These are phyloP conservation scores for Termitomyces eurrhizus DNA, from an alignment of 768 basidiomycete species.

Conservation along the genomic window DNA sequence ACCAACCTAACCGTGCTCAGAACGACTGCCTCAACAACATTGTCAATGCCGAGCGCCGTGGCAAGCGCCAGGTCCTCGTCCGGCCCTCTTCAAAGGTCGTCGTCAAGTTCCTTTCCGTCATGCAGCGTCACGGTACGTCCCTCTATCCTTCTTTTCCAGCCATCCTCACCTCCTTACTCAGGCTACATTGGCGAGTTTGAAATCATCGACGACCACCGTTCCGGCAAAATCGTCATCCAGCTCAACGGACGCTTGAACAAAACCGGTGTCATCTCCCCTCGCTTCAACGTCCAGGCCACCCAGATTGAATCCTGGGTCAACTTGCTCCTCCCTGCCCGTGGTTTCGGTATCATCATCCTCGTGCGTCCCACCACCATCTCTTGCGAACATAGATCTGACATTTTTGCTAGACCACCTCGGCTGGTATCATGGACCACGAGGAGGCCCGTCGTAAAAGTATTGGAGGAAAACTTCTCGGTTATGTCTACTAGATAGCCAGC, in stretches of 20 bases:
- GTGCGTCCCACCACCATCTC: slow-evolving; percentile 39
- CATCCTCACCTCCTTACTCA: slow-evolving; percentile 22
- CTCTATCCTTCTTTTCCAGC: neutral
- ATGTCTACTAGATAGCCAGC: slow-evolving; percentile 65
- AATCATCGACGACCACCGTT: slow-evolving; percentile 97
- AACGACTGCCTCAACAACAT: slow-evolving; percentile 83
- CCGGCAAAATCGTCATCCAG: slow-evolving; percentile 97
- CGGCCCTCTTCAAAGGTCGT: slow-evolving; percentile 97
- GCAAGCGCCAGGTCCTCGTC: slow-evolving; percentile 98
- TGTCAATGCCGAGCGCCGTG: slow-evolving; percentile 98
- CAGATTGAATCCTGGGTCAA: slow-evolving; percentile 98
- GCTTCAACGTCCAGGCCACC: slow-evolving; percentile 92
- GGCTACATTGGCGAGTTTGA: slow-evolving; percentile 99
- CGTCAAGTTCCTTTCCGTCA: slow-evolving; percentile 95
- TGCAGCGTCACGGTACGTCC: slow-evolving; percentile 94
- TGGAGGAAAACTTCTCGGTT: slow-evolving; percentile 92
- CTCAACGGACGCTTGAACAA: slow-evolving; percentile 99
- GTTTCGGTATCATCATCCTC: slow-evolving; percentile 94
- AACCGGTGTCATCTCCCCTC: slow-evolving; percentile 99
- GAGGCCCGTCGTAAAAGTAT: slow-evolving; percentile 98
- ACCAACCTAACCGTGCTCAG: slow-evolving; percentile 18
- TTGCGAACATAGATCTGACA: neutral
- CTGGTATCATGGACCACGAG: slow-evolving; percentile 98
- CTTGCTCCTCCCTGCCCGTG: slow-evolving; percentile 92
- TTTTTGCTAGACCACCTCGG: slow-evolving; percentile 77